Conservation (phyloP, 805 yeast species). For the Metschnikowia reukaufii region DNA sequence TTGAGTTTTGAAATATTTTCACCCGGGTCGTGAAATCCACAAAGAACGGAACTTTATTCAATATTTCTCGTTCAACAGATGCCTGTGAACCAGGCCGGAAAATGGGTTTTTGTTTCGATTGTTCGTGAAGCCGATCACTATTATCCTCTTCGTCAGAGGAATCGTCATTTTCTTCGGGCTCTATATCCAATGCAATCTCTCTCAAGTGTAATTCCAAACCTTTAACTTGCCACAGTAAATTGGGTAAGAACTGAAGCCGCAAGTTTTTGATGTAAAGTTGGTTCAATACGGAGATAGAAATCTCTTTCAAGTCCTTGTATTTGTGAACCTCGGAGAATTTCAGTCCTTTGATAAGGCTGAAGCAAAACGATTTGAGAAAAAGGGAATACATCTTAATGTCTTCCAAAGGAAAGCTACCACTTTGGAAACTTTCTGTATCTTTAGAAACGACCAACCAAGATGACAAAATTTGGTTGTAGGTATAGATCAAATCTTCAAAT, state of each 20-base stretch:
- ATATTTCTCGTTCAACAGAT: constrained; percentile 45
- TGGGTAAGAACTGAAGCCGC: constrained; percentile 52
- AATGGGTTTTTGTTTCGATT: not conserved
- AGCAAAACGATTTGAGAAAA: constrained; percentile 52
- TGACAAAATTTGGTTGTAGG: constrained; percentile 62
- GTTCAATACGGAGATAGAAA: constrained; percentile 54
- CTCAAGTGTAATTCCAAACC: constrained; percentile 31
- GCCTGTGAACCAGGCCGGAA: not conserved
- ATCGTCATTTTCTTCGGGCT: constrained; percentile 40
- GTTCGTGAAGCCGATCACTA: not conserved
- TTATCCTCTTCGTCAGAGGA: constrained; percentile 18
- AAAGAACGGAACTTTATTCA: constrained; percentile 73
- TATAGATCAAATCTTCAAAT: constrained; percentile 41
- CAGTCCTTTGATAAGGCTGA: constrained; percentile 37
- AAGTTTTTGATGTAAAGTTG: constrained; percentile 67
- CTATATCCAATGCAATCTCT: constrained; percentile 36
- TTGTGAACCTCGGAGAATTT: not conserved
- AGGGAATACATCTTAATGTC: constrained; percentile 42
- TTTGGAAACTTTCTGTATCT: constrained; percentile 56
- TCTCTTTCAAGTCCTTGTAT: constrained; percentile 20
- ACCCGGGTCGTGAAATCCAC: constrained; percentile 76
- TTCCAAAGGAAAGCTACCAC: constrained; percentile 39
- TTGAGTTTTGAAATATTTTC: constrained; percentile 62
- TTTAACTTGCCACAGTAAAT: constrained; percentile 51
- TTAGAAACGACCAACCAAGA: constrained; percentile 67